Percentiles rank a stretch among this genome's conserved stretches.
These are phyloP conservation scores for Leptosphaerulina australis DNA, from an alignment of 2,329 filamentous ascomycete genomes.

Conservation along the genomic window DNA sequence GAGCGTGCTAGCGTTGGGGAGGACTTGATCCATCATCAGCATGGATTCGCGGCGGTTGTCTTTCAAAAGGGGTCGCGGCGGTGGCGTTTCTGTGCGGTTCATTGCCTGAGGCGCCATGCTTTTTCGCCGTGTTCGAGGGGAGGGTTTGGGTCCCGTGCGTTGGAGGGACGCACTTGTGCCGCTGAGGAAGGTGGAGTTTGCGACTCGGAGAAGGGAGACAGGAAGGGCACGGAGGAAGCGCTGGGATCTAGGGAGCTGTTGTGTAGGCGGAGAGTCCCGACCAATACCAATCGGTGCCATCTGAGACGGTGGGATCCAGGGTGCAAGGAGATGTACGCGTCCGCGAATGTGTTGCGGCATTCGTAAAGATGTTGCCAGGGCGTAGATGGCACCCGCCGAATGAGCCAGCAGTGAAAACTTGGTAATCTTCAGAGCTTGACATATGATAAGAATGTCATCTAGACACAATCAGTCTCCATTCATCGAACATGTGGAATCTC, in stretches of 20 bases:
- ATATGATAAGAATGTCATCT: slow-evolving; percentile 91
- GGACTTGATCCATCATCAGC: slow-evolving; percentile 57
- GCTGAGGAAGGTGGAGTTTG: slow-evolving; percentile 94
- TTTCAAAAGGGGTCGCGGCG: slow-evolving; percentile 31
- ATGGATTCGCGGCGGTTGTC: slow-evolving; percentile 54
- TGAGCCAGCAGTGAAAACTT: slow-evolving; percentile 97
- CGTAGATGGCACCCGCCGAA: slow-evolving; percentile 97
- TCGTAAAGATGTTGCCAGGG: slow-evolving; percentile 88
- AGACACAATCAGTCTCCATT: slow-evolving; percentile 27
- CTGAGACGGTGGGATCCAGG: slow-evolving; percentile 88
- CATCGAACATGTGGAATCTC: slow-evolving; percentile 47
- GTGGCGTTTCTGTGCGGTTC: slow-evolving; percentile 14
- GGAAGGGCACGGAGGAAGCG: slow-evolving; percentile 88
- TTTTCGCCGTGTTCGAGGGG: slow-evolving; percentile 44
- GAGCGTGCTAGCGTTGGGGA: slow-evolving; percentile 48
- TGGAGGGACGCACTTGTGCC: slow-evolving; percentile 82
- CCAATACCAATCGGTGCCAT: slow-evolving; percentile 62
- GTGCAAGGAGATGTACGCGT: slow-evolving; percentile 89
- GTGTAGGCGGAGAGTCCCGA: slow-evolving; percentile 76
- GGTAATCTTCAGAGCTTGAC: slow-evolving; percentile 86
- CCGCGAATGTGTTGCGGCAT: slow-evolving; percentile 97
- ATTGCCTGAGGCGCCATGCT: slow-evolving; percentile 28
- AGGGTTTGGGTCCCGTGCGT: slow-evolving; percentile 60
- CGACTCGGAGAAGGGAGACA: slow-evolving; percentile 87
- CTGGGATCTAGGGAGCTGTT: slow-evolving; percentile 88